Evolutionary conservation across 192 early-diverging fungal species (phyloP).

Genomic region (Coemansia sp.): DNA sequence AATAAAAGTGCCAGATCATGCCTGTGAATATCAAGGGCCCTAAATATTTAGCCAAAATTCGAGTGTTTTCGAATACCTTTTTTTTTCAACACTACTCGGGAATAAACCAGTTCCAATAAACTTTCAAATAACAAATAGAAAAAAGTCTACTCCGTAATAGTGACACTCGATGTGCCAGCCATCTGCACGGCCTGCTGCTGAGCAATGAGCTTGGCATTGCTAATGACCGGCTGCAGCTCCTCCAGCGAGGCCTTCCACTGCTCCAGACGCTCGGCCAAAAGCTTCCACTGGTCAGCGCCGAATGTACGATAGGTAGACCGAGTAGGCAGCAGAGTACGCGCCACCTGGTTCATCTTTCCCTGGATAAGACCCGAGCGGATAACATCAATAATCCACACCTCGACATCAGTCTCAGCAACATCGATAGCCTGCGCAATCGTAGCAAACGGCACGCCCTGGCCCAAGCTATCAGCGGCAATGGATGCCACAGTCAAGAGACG

Average conservation of each 20-base stretch:
- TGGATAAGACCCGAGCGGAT: constrained; percentile 91
- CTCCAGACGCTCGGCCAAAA: constrained; percentile 63
- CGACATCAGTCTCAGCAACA: constrained; percentile 78
- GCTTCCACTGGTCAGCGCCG: constrained; percentile 77
- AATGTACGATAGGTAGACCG: constrained; percentile 86
- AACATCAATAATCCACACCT: constrained; percentile 94
- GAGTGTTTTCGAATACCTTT: no score
- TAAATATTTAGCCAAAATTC: no score
- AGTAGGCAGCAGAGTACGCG: constrained; percentile 74
- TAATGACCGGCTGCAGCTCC: constrained; percentile 82
- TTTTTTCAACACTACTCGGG: no score
- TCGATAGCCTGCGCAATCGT: constrained; percentile 73
- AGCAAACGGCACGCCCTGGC: constrained; percentile 68
- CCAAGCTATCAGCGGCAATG: constrained; percentile 69
- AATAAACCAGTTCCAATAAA: no score
- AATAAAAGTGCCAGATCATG: no score
- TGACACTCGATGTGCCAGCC: constrained; percentile 28
- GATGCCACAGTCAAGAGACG: constrained; percentile 79
- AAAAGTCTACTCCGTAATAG: constrained; percentile 32
- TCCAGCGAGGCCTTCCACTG: constrained; percentile 80
- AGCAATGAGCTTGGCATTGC: constrained; percentile 77
- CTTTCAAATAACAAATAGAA: neutral
- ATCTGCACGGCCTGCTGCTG: constrained; percentile 52
- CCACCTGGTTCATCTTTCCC: constrained; percentile 92
- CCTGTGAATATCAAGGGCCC: no score